Conservation (phyloP, 2,329 filamentous ascomycete genomes). For the Thelonectria blattea region DNA sequence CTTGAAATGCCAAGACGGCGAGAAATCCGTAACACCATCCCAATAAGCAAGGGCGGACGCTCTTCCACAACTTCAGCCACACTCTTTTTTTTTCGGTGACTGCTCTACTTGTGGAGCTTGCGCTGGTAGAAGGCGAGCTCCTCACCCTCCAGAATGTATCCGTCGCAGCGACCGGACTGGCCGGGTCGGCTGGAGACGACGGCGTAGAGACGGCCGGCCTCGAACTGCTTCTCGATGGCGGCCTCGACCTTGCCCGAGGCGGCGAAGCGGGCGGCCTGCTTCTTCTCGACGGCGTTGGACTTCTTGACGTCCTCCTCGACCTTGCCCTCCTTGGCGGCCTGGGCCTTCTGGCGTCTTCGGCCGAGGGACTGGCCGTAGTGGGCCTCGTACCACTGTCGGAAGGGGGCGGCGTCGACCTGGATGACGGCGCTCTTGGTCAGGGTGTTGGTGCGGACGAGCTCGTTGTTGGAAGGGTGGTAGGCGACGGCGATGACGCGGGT, state of each 20-base stretch:
- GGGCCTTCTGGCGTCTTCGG: constrained; percentile 89
- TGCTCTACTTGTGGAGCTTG: constrained; percentile 86
- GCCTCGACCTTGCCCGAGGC: constrained; percentile 89
- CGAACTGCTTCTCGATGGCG: constrained; percentile 97
- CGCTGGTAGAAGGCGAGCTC: constrained; percentile 99
- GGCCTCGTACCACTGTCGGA: constrained; percentile 99
- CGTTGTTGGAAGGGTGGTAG: constrained; percentile 99
- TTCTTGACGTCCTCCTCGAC: constrained; percentile 80
- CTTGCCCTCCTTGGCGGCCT: constrained; percentile 63
- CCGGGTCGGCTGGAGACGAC: constrained; percentile 92
- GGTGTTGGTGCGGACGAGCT: constrained; percentile 99
- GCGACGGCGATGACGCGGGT: constrained; percentile 97
- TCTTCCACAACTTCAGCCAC: constrained; percentile 30
- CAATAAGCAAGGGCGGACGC: constrained; percentile 36
- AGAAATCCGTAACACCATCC: constrained; percentile 48
- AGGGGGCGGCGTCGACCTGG: constrained; percentile 97
- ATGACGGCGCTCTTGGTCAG: constrained; percentile 98
- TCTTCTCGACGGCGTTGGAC: constrained; percentile 94
- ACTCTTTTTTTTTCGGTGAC: constrained; percentile 54
- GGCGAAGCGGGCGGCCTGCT: constrained; percentile 88
- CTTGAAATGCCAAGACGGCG: constrained; percentile 43
- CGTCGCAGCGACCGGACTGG: constrained; percentile 95
- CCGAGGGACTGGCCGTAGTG: constrained; percentile 95
- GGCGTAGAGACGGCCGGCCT: constrained; percentile 96
- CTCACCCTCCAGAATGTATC: constrained; percentile 98